Conservation (phyloP, 768 basidiomycete species). For the Melanogaster broomeanus region DNA sequence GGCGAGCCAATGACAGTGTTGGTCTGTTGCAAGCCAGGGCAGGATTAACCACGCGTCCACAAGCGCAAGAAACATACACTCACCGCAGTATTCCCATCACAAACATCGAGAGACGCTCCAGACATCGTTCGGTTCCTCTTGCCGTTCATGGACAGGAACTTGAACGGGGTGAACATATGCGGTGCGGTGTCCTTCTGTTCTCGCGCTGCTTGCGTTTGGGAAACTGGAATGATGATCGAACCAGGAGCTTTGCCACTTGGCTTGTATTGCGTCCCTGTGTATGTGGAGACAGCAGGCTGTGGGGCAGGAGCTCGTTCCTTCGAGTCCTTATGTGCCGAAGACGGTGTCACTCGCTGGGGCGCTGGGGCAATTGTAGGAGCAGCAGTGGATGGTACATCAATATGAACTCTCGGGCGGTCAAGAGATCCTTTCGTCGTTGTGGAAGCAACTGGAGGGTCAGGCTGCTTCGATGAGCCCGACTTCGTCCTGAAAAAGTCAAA, state of each 20-base stretch:
- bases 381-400: slow-evolving; percentile 5
- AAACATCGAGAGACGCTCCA: slow-evolving; percentile 73
- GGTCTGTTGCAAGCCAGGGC: slow-evolving; percentile 38
- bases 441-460: slow-evolving; percentile 24
- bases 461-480: slow-evolving; percentile 31
- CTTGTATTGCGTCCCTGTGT: slow-evolving; percentile 16
- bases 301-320: slow-evolving; percentile 3
- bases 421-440: slow-evolving; percentile 16
- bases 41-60: neutral
- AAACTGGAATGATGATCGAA: slow-evolving; percentile 32
- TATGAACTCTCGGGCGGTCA: slow-evolving; percentile 20
- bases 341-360: slow-evolving; percentile 13
- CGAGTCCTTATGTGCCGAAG: slow-evolving; percentile 19
- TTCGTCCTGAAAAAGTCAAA: slow-evolving; percentile 33
- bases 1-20: slow-evolving; percentile 79
- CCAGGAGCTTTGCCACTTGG: slow-evolving; percentile 18
- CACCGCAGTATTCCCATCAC: slow-evolving; percentile 74
- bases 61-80: slow-evolving; percentile 24
- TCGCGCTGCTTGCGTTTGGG: slow-evolving; percentile 29
- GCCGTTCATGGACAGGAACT: slow-evolving; percentile 49
- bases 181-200: slow-evolving; percentile 43
- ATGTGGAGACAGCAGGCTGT: slow-evolving; percentile 3
- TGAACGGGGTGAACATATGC: slow-evolving; percentile 63
- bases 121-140: slow-evolving; percentile 70
- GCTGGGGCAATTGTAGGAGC: slow-evolving; percentile 3